These are phyloP conservation scores for Immersiella caudata DNA, from an alignment of 495 filamentous ascomycete species.

Conservation along the genomic window DNA sequence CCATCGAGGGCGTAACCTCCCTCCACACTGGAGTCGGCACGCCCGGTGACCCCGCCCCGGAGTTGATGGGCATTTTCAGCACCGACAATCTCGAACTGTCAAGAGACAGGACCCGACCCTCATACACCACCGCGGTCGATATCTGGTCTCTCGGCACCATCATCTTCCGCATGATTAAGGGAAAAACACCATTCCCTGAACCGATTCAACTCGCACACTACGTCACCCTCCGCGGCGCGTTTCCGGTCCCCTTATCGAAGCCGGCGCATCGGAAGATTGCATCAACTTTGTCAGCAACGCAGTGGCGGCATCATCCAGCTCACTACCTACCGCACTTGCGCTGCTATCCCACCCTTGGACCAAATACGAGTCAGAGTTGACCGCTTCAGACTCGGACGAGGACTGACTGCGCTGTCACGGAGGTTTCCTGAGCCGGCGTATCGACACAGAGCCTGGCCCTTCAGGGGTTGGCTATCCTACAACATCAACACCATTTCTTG, in stretches of 20 bases:
- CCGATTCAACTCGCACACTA: neutral
- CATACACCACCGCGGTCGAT: neutral
- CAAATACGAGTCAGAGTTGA: too few relatives aligned
- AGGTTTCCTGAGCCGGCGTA: too few relatives aligned
- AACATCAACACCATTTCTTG: too few relatives aligned
- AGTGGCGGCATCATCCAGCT: neutral
- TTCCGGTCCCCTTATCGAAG: neutral
- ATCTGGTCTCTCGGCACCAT: slow-evolving; percentile 5
- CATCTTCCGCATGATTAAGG: neutral
- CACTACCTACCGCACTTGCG: neutral
- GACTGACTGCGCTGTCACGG: too few relatives aligned
- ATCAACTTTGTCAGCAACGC: neutral
- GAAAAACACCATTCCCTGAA: neutral
- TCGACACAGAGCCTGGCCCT: too few relatives aligned
- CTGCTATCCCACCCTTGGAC: too few relatives aligned
- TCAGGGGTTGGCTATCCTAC: too few relatives aligned
- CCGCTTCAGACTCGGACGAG: too few relatives aligned
- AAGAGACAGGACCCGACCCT: too few relatives aligned
- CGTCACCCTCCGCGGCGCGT: neutral
- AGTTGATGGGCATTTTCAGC: neutral
- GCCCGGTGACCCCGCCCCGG: neutral
- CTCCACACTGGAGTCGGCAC: neutral
- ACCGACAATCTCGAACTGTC: neutral
- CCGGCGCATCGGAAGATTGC: neutral
- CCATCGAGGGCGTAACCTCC: neutral